Base-by-base conservation (phyloP, 2,329 filamentous ascomycete species). In the Colletotrichum cuscutae region DNA sequence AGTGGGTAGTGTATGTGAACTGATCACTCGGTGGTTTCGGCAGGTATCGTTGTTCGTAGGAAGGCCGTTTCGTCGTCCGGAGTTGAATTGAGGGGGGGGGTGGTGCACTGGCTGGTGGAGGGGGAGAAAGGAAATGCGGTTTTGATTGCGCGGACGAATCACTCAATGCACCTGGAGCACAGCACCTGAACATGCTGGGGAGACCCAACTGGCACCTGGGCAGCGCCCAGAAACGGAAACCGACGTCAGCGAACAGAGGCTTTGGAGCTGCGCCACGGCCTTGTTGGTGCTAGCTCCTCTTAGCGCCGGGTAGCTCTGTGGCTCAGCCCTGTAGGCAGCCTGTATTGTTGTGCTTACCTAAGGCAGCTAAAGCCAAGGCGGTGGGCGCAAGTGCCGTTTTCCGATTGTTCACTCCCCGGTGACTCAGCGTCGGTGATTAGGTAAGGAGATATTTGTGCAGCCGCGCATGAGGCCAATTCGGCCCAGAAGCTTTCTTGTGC, bases 201-300 rank as follows among this genome's bases (percentile, higher is more conserved):
- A 61, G 60, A 60, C 71, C 71, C 66, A 73, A 70, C 56, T 19
- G 6, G 6, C 37, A 42, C 15, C 37, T 35, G 32, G 13, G 53
- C 28, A 69, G 30, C 24, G 53, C 69, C 59, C 26, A 56, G 46
- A 32, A 70, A 28, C 37, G 22, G 59, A 53, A 75, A 77, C 74
- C 76, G 76, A 75, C 77, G 76, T 78, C 76, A 77, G 76, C 63
- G 69, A 49, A 65, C 49, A 46, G 60, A 58, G 59, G 65, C 58
- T 63, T 63, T 46, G 60, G 66, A 30, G 46, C 57, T 68, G 32
- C 66, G 73, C 70, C 65, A 65, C 64, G 56, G 37, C 59, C 62
- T 9, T n/a, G 35, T 37, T 15, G 15, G 52, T 42, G 13, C 24
- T 65, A 57, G 62, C 11, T 22, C 5, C 49, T 22, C 70, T 61